Evolutionary conservation across 2,329 filamentous ascomycete genomes (phyloP), one percentile per base, ranked within the genome.

Genomic region (Didymella sp.): DNA sequence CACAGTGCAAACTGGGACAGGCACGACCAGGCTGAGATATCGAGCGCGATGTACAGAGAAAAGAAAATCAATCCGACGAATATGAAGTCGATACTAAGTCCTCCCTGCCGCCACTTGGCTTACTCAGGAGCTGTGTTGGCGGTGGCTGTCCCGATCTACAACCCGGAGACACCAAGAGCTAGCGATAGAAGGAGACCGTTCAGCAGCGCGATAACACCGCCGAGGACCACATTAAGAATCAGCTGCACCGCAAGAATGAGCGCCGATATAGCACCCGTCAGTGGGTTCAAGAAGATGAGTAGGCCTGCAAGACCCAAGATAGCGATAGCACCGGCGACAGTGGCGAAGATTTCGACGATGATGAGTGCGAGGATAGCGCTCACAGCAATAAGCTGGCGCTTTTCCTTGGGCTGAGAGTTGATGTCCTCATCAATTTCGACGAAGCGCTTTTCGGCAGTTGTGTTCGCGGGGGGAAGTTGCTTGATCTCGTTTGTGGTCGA

Each of bases 291-390:
- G 28, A 54, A 63, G 5, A 67, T 28, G 11, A 66, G 24, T 5
- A 66, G 21, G 4, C 55, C 61, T 11, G 59, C 63, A 9, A 63
- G 50, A 11, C 60, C 63, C 15, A 67, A 21, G n/a, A 66, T 59
- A 11, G 58, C 58, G 28, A 64, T 45, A 1, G 64, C 63, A 19
- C 46, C 63, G 21, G 56, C 49, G 33, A 67, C 19, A 1, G 63
- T 68, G 8, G 64, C 64, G 13, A 68, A 63, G 9, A 66, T 60
- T 45, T 68, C 64, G 1, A 66, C 50, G 12, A 66, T 63, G 41
- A 64, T 66, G 17, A 64, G 56, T 7, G 56, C 46, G 7, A 66
- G 61, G 3, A 64, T 47, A 1, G 56, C 59, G 15, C 47, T 46
- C 2, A 56, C 60, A 11, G 60, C 55, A 2, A 64, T 50, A 19